Percentiles rank a stretch among this genome's conserved stretches.
phyloP scores from a whole-genome alignment of 345 rosid species.

The Melastoma malabathricum region DNA sequence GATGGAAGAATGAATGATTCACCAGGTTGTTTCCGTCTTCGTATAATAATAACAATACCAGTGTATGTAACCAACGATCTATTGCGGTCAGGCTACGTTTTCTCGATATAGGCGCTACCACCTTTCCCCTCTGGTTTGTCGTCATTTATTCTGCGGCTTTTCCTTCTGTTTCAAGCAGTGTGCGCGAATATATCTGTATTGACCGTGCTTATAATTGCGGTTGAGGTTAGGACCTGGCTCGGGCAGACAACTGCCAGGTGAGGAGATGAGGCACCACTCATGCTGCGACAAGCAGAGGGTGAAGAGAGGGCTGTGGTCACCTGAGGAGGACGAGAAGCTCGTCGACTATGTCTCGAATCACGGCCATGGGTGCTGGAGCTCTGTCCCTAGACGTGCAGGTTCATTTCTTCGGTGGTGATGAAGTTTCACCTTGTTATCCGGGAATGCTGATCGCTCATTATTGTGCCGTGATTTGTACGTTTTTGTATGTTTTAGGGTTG shows the following conservation, averaged over 20 bases:
- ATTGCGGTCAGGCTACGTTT: neutral
- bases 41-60: neutral
- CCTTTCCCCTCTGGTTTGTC: neutral
- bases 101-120: too few relatives aligned
- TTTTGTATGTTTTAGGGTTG: conserved; percentile 34
- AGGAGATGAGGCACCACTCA: conserved; percentile 76
- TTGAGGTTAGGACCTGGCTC: too few relatives aligned
- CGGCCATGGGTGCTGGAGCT: conserved; percentile 99
- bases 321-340: conserved; percentile 98
- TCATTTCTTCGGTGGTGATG: neutral
- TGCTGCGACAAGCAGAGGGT: conserved; percentile 99
- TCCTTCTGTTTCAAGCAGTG: too few relatives aligned
- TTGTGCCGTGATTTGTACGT: neutral
- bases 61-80: neutral
- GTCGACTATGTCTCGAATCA: conserved; percentile 70
- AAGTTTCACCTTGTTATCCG: too few relatives aligned
- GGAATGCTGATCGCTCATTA: too few relatives aligned
- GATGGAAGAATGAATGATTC: too few relatives aligned
- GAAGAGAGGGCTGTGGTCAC: conserved; percentile 97
- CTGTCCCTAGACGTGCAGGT: conserved; percentile 95
- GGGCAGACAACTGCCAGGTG: too few relatives aligned
- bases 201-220: too few relatives aligned
- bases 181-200: too few relatives aligned
- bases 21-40: too few relatives aligned
- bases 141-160: neutral